A percentile compares a stretch with the other conserved stretches of the same genome.
phyloP scores from a whole-genome alignment of 805 yeast species.

The Candida pseudoglaebosa region DNA sequence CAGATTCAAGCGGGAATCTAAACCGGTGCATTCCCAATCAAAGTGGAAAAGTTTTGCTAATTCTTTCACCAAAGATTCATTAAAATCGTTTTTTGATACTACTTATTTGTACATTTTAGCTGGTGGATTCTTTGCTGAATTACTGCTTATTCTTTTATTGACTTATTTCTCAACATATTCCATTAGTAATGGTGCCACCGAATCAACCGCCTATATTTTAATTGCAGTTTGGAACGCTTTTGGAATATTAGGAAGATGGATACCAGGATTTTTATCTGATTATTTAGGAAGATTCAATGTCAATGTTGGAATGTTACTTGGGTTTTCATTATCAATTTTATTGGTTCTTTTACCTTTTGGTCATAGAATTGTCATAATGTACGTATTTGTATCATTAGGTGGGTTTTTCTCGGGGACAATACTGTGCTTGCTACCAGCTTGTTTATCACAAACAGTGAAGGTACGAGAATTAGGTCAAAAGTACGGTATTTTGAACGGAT shows the following conservation, averaged over 20 bases:
- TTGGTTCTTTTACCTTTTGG: conserved; percentile 36
- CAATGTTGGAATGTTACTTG: conserved; percentile 27
- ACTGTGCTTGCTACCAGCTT: conserved; percentile 37
- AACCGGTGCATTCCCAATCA: neutral
- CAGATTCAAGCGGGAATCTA: conserved; percentile 16
- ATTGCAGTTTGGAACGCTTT: conserved; percentile 28
- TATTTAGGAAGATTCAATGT: conserved; percentile 27
- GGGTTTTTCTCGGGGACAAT: conserved; percentile 35
- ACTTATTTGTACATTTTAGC: conserved; percentile 22
- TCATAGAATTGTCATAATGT: conserved; percentile 18
- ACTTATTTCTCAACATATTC: conserved; percentile 34
- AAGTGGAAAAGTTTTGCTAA: conserved; percentile 6
- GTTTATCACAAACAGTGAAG: conserved; percentile 56
- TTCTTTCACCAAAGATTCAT: conserved; percentile 6
- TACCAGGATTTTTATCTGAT: conserved; percentile 29
- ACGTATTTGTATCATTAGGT: conserved; percentile 29
- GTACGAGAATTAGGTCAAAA: conserved; percentile 34
- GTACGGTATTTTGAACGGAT: conserved; percentile 30
- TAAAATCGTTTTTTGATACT: conserved; percentile 15
- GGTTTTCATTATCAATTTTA: conserved; percentile 22
- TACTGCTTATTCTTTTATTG: conserved; percentile 23
- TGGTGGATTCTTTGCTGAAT: conserved; percentile 31
- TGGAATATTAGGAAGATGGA: conserved; percentile 29
- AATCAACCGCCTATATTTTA: conserved; percentile 23
- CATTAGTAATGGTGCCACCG: conserved; percentile 26